Conservation (phyloP, 75 land plant genomes). For the Cryptomeria japonica region DNA sequence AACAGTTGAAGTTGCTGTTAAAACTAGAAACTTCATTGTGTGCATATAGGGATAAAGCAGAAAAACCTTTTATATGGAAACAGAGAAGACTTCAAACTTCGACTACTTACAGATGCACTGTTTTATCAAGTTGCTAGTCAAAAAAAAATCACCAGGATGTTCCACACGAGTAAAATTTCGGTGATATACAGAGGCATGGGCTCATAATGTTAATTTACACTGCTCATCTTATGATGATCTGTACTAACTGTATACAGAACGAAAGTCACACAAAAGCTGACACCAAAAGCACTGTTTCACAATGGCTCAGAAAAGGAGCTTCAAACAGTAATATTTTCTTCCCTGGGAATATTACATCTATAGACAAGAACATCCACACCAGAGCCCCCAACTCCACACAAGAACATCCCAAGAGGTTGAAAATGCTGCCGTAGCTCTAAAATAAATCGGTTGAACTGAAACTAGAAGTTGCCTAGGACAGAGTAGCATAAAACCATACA, state of each 20-base stretch:
- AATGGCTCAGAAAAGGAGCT: neutral
- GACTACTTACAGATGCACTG: neutral
- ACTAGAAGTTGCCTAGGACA: neutral
- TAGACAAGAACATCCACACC: neutral
- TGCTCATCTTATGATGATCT: neutral
- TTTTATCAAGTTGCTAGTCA: neutral
- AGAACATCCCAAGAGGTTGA: neutral
- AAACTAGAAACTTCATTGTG: neutral
- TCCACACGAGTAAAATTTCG: neutral
- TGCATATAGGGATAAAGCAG: neutral
- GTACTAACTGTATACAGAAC: neutral
- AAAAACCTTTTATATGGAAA: neutral
- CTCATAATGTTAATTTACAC: neutral
- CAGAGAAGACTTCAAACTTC: neutral
- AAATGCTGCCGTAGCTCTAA: neutral
- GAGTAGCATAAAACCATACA: neutral
- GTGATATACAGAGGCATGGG: neutral
- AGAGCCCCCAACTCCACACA: neutral
- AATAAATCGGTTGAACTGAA: neutral
- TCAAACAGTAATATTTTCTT: slow-evolving; percentile 1
- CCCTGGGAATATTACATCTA: neutral
- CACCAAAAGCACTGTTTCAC: neutral
- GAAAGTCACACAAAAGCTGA: neutral
- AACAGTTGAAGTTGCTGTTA: neutral
- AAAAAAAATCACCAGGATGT: neutral